These are phyloP conservation scores for Millerozyma acaciae DNA, from an alignment of 805 yeast species.

Conservation along the genomic window DNA sequence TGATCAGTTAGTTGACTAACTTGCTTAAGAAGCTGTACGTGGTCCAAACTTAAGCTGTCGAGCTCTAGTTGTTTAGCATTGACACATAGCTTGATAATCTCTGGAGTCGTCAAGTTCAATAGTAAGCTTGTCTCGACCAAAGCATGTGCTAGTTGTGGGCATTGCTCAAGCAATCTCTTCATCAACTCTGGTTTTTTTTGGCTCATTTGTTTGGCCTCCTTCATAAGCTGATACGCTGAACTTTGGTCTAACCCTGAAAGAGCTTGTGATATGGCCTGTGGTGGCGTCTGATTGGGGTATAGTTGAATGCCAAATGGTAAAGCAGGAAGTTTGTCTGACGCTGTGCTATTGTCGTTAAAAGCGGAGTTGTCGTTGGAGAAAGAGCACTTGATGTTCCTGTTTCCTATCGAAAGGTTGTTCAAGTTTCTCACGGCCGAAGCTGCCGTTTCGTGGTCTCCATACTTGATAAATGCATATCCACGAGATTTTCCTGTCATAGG, in stretches of 20 bases:
- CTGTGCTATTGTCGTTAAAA: conserved; percentile 12
- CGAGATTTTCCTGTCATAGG: conserved; percentile 85
- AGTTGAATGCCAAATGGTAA: conserved; percentile 41
- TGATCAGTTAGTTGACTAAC: conserved; percentile 25
- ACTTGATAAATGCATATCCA: conserved; percentile 87
- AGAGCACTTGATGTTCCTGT: conserved; percentile 68
- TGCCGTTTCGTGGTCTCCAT: conserved; percentile 79
- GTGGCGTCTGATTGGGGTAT: conserved; percentile 36
- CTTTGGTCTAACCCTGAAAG: conserved; percentile 45
- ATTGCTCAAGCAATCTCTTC: conserved; percentile 54
- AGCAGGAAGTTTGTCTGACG: conserved; percentile 30
- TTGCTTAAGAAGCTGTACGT: conserved; percentile 27
- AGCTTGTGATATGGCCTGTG: conserved; percentile 42
- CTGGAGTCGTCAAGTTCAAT: conserved; percentile 31
- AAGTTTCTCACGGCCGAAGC: conserved; percentile 86
- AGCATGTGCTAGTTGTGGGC: conserved; percentile 83
- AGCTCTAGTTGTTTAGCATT: conserved; percentile 29
- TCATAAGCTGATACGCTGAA: conserved; percentile 45
- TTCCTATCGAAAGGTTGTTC: conserved; percentile 64
- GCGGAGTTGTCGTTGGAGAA: conserved; percentile 50
- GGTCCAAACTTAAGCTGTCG: conserved; percentile 28
- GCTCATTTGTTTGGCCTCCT: conserved; percentile 60
- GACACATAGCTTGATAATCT: conserved; percentile 33
- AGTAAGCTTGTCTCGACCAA: conserved; percentile 63
- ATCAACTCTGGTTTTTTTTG: conserved; percentile 54